Conservation (phyloP, 768 basidiomycete genomes). For the Russula griseocarnosa region DNA sequence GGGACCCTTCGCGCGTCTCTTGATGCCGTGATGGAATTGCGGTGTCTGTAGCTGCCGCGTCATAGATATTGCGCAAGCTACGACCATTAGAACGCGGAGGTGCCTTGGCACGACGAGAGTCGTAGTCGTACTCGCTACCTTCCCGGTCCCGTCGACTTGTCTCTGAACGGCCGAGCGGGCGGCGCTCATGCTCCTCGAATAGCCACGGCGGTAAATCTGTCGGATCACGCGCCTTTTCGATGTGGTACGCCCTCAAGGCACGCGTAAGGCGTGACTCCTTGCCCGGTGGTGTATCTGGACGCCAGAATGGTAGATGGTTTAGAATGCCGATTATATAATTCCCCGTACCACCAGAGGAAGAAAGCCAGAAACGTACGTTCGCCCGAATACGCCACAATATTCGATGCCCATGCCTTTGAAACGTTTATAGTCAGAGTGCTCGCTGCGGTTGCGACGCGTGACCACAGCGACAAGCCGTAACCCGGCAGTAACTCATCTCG, state of each 20-base stretch:
- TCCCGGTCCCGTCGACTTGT: conserved; percentile 26
- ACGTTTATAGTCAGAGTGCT: conserved; percentile 53
- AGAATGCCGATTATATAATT: background rate
- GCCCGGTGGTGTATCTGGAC: conserved; percentile 48
- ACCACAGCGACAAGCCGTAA: conserved; percentile 52
- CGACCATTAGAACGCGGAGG: conserved; percentile 28
- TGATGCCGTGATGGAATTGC: background rate
- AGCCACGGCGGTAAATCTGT: conserved; percentile 64
- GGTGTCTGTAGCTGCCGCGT: conserved; percentile 31
- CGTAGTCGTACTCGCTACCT: conserved; percentile 21
- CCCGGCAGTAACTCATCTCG: conserved; percentile 28
- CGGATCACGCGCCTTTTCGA: conserved; percentile 53
- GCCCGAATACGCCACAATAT: conserved; percentile 20
- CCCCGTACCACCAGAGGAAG: background rate
- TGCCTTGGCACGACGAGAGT: conserved; percentile 22
- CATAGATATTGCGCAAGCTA: conserved; percentile 41
- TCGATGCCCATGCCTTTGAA: conserved; percentile 49
- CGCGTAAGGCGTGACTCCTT: conserved; percentile 56
- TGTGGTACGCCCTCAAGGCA: conserved; percentile 67
- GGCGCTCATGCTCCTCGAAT: conserved; percentile 55
- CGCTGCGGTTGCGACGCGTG: conserved; percentile 51
- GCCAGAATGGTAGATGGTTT: background rate
- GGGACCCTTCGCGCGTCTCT: background rate
- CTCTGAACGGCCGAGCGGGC: conserved; percentile 30
- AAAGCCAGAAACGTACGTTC: conserved; percentile 17